Evolutionary conservation across 495 filamentous ascomycete genomes (phyloP).

Genomic region (Melanomma pulvis-pyrius): DNA sequence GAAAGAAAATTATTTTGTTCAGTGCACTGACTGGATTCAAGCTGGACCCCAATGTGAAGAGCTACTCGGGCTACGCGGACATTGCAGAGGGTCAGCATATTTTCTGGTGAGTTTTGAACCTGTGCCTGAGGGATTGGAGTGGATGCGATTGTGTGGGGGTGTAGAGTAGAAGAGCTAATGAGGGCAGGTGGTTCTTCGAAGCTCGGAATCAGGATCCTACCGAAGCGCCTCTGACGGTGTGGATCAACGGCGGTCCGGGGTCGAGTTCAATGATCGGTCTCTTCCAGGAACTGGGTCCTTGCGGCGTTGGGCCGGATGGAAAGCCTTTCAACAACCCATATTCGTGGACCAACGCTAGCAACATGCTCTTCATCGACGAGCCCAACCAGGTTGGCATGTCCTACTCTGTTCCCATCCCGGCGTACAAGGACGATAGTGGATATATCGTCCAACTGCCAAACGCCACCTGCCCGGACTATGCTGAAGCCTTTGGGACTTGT

Average conservation of each 20-base stretch:
- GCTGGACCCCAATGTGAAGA: conserved; percentile 64
- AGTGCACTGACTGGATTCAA: too few relatives aligned
- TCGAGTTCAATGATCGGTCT: conserved; percentile 47
- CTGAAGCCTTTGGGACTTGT: conserved; percentile 49
- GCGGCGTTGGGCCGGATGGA: conserved; percentile 48
- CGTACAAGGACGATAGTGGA: conserved; percentile 47
- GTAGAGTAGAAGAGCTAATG: neutral
- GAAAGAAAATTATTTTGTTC: neutral
- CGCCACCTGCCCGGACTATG: conserved; percentile 62
- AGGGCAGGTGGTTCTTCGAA: conserved; percentile 50
- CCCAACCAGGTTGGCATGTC: conserved; percentile 49
- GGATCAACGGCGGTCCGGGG: conserved; percentile 69
- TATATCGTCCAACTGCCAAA: conserved; percentile 50
- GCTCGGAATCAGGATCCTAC: conserved; percentile 48
- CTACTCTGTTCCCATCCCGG: conserved; percentile 56
- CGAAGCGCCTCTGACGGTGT: conserved; percentile 53
- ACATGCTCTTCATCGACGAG: conserved; percentile 50
- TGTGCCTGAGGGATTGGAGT: neutral
- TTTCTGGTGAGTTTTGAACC: conserved; percentile 51
- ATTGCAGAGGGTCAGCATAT: conserved; percentile 63
- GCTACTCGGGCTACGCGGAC: conserved; percentile 69
- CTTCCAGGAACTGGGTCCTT: conserved; percentile 50
- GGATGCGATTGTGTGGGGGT: too few relatives aligned
- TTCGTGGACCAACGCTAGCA: conserved; percentile 53
- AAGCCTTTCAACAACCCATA: conserved; percentile 59